These are phyloP conservation scores for Paramyrothecium roridum DNA, from an alignment of 2,329 filamentous ascomycete species.

Conservation along the genomic window DNA sequence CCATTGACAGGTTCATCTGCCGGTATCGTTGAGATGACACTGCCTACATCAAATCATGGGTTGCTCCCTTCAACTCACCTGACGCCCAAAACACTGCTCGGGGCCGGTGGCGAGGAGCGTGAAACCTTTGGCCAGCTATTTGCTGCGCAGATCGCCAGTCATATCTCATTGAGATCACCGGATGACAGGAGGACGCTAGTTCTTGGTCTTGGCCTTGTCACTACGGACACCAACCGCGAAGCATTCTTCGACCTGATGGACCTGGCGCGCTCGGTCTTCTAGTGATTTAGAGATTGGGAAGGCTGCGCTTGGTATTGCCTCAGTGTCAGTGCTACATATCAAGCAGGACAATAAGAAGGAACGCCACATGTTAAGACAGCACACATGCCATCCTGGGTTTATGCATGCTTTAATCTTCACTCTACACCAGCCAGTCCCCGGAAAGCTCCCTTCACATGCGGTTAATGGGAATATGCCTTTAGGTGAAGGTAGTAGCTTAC, in stretches of 20 bases:
- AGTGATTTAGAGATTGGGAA: not conserved
- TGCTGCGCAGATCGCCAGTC: slow-evolving; percentile 83
- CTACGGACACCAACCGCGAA: slow-evolving; percentile 47
- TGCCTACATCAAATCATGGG: slow-evolving; percentile 41
- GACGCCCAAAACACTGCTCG: slow-evolving; percentile 82
- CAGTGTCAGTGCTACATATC: no score
- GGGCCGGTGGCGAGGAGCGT: slow-evolving; percentile 73
- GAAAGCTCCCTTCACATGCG: no score
- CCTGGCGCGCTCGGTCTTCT: slow-evolving; percentile 56
- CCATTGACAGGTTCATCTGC: slow-evolving; percentile 67
- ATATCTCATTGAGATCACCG: slow-evolving; percentile 69
- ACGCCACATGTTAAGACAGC: no score
- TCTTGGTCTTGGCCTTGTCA: slow-evolving; percentile 57
- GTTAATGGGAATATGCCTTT: no score
- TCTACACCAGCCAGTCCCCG: no score
- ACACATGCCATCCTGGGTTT: no score
- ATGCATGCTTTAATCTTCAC: no score
- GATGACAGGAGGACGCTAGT: slow-evolving; percentile 60
- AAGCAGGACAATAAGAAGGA: no score
- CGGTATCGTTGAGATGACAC: slow-evolving; percentile 58
- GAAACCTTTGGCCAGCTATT: slow-evolving; percentile 86
- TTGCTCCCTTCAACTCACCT: slow-evolving; percentile 75
- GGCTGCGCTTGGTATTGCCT: not conserved
- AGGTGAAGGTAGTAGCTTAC: no score
- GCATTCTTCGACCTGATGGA: slow-evolving; percentile 65